A percentile compares a stretch with the other conserved stretches of the same genome.
These are phyloP conservation scores for Cutaneotrichosporon dermatis DNA, from an alignment of 1,284 basidiomycete genomes.

Conservation along the genomic window DNA sequence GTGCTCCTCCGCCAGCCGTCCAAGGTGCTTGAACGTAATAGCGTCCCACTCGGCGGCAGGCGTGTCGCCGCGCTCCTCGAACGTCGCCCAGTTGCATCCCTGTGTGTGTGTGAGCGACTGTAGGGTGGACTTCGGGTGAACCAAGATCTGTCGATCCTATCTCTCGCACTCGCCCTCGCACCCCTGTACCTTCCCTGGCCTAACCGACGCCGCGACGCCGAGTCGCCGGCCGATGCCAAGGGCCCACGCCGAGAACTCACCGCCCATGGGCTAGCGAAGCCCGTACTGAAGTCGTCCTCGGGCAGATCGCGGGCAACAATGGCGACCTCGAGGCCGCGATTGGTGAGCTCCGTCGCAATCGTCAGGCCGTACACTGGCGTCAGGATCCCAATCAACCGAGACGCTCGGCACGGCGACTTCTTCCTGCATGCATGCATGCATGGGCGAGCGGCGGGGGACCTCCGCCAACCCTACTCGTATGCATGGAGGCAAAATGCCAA, in stretches of 20 bases:
- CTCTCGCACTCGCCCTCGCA: no score
- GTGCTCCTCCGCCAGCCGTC: constrained; percentile 54
- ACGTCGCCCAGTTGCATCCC: constrained; percentile 67
- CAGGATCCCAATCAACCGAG: background rate
- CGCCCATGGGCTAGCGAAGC: constrained; percentile 68
- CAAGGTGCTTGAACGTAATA: constrained; percentile 50
- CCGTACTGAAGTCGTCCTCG: constrained; percentile 57
- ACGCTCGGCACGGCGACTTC: no score
- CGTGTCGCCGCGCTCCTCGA: constrained; percentile 41
- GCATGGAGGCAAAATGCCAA: no score
- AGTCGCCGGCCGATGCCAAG: background rate
- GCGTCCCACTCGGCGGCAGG: constrained; percentile 51
- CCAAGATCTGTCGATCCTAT: no score
- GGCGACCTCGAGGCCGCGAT: constrained; percentile 55
- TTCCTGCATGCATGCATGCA: no score
- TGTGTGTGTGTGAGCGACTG: constrained; percentile 27
- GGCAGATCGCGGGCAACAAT: constrained; percentile 65
- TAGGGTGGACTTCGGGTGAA: no score
- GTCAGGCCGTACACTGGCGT: constrained; percentile 51
- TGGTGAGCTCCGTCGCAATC: constrained; percentile 48
- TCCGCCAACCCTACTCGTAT: no score
- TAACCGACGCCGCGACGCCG: no score
- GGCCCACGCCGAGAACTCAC: constrained; percentile 31
- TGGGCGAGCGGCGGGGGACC: no score
- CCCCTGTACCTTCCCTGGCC: no score